Evolutionary conservation across 805 yeast genomes (phyloP), one percentile per base, ranked within the genome.

Genomic region (Yamadazyma paraphyllophila): DNA sequence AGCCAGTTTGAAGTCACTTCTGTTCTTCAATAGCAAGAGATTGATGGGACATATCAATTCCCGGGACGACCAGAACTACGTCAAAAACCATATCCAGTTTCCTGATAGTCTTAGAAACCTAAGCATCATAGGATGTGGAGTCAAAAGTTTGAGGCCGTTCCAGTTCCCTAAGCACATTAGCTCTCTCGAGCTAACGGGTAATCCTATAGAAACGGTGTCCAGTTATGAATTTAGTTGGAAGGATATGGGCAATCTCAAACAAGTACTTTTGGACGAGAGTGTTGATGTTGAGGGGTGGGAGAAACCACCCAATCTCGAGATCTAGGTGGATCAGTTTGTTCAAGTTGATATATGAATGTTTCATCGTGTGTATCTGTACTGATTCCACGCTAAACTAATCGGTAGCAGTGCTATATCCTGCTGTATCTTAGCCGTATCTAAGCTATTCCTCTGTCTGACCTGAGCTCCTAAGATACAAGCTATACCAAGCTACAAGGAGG

Each of bases 151-250:
- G 10, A 24, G 31, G 3, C 54, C 39, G 36, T 60, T 65, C 44
- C 43, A 51, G 29, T 67, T 69, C 39, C 73, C 74, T 3, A 43
- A 47, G n/a, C 48, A 46, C 20, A 50, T 69, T 38, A 51, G 49
- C 3, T 45, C 48, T 9, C 48, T 69, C 32, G 57, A 59, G 26
- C 46, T 69, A 36, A 47, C 57, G 1, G 61, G 55, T 17, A 65
- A 70, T 41, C 43, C 49, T 4, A 47, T 66, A 24, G 41, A 26
- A 11, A 33, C 41, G 8, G 52, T 67, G 3, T 38, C 50, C 1
- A 46, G 46, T 16, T 44, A 44, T 35, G 29, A 37, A n/a, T 44
- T 38, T 30, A 46, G 45, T 36, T 68, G 73, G 74, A 38, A 38
- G 3, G 53, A 56, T 3, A 48, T 68, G 45, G 32, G 42, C 0